Evolutionary conservation across 768 basidiomycete species (phyloP).

Genomic region (Hericium alpestre): DNA sequence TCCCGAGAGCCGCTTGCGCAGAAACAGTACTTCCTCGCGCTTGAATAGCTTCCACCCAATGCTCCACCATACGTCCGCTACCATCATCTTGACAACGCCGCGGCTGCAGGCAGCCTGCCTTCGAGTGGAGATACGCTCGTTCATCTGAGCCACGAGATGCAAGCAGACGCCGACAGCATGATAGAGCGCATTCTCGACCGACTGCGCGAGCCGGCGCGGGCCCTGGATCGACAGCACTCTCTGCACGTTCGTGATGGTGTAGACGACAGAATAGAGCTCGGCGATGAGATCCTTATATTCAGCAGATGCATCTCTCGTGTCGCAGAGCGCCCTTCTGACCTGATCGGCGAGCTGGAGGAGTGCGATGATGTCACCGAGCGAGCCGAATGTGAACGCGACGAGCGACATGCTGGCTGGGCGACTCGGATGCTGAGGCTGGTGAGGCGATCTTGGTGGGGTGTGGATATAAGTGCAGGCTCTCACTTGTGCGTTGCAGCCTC

Average conservation of each 20-base stretch:
- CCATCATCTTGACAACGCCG: background rate
- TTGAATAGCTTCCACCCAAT: background rate
- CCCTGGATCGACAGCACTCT: background rate
- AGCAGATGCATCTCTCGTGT: background rate
- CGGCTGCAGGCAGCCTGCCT: too few relatives aligned
- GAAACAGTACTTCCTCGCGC: background rate
- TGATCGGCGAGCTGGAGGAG: background rate
- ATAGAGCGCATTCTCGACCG: too few relatives aligned
- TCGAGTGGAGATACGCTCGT: too few relatives aligned
- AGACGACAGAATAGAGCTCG: background rate
- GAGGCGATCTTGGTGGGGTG: too few relatives aligned
- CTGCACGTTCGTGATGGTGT: background rate
- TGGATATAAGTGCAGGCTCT: too few relatives aligned
- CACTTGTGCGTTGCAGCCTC: too few relatives aligned
- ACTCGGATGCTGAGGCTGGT: too few relatives aligned
- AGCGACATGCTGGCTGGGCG: background rate
- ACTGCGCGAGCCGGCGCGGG: too few relatives aligned
- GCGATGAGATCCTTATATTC: background rate
- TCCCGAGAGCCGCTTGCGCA: background rate
- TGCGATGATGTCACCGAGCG: background rate
- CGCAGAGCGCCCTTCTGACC: background rate
- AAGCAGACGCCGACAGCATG: too few relatives aligned
- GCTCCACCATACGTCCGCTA: background rate
- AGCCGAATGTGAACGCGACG: background rate
- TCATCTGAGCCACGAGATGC: too few relatives aligned